Percentiles rank a stretch among this genome's conserved stretches.
These are phyloP conservation scores for Powellomyces hirtus DNA, from an alignment of 192 early-diverging fungal species.

Conservation along the genomic window DNA sequence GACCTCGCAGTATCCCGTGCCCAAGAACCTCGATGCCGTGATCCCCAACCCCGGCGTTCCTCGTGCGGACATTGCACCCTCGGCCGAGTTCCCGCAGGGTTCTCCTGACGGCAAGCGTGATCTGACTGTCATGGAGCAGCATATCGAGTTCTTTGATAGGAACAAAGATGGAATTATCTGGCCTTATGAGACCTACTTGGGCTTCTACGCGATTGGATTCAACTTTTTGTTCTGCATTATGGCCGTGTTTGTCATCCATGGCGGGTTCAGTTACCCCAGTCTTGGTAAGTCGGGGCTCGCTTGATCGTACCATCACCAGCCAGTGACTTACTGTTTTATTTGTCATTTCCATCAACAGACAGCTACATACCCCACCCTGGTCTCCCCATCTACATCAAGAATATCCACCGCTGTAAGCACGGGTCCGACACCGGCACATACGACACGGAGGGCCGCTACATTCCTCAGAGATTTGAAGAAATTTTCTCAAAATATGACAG, in stretches of 20 bases:
- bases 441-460: constrained; percentile 40
- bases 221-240: constrained; percentile 37
- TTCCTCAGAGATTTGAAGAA: constrained; percentile 57
- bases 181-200: constrained; percentile 28
- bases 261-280: constrained; percentile 35
- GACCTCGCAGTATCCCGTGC: constrained; percentile 11
- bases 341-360: neutral
- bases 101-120: constrained; percentile 13
- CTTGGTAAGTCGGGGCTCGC: no score
- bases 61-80: constrained; percentile 13
- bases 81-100: constrained; percentile 16
- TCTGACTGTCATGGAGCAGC: constrained; percentile 48
- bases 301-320: no score
- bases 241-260: constrained; percentile 41
- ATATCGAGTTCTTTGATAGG: constrained; percentile 51
- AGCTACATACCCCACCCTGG: constrained; percentile 49
- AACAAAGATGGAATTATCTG: constrained; percentile 36
- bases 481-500: constrained; percentile 37
- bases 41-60: constrained; percentile 24
- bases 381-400: constrained; percentile 45
- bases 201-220: constrained; percentile 46
- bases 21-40: constrained; percentile 7
- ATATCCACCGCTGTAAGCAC: constrained; percentile 52
- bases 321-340: no score
- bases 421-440: constrained; percentile 49